Evolutionary conservation across 495 filamentous ascomycete species (phyloP).

Genomic region (Astrothelium subdiscretum): DNA sequence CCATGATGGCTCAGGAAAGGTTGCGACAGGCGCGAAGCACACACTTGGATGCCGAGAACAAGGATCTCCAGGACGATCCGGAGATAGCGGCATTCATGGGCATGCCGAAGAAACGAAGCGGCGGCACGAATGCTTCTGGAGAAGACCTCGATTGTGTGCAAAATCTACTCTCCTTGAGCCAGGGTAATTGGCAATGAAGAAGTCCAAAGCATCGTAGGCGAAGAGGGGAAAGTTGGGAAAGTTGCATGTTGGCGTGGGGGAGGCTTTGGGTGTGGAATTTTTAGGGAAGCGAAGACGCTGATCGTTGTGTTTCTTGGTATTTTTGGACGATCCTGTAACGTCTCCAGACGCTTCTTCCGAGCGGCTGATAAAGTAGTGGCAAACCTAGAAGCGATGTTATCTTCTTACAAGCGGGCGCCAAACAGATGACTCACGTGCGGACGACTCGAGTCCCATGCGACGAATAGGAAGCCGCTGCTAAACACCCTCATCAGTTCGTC

Average conservation of each 20-base stretch:
- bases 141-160: constrained; percentile 70
- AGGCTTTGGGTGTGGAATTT: not conserved
- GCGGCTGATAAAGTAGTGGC: not conserved
- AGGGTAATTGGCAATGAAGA: constrained; percentile 47
- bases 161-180: constrained; percentile 61
- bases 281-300: not conserved
- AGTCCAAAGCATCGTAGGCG: not conserved
- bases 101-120: constrained; percentile 10
- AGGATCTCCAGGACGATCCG: constrained; percentile 29
- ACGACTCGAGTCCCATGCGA: not conserved
- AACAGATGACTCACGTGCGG: not conserved
- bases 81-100: constrained; percentile 63
- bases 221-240: not conserved
- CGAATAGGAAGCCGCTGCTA: not conserved
- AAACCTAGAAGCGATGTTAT: not conserved
- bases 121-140: constrained; percentile 16
- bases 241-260: not conserved
- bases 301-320: not conserved
- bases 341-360: not conserved
- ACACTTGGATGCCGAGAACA: constrained; percentile 10
- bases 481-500: not conserved
- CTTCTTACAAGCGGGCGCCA: not conserved
- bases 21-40: constrained; percentile 44
- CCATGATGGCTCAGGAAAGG: constrained; percentile 81
- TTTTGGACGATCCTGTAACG: not conserved